These are phyloP conservation scores for Podila epicladia DNA, from an alignment of 192 early-diverging fungal species.

Conservation along the genomic window DNA sequence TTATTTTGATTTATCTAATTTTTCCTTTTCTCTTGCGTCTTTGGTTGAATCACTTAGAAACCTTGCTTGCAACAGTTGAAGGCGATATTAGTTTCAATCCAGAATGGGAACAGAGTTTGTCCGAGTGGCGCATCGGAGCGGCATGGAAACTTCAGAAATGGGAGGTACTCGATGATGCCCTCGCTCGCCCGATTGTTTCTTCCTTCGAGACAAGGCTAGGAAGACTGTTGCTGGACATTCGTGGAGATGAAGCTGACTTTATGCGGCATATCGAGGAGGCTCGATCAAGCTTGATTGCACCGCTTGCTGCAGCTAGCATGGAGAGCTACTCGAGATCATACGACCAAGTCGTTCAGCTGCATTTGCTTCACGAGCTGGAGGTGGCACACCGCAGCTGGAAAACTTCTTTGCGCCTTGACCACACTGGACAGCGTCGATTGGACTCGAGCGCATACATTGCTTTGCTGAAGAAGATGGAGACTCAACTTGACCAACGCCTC, in stretches of 20 bases:
- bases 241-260: conserved; percentile 50
- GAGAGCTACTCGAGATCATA: conserved; percentile 73
- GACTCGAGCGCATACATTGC: background rate
- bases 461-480: conserved; percentile 28
- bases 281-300: conserved; percentile 56
- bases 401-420: background rate
- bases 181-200: conserved; percentile 48
- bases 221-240: conserved; percentile 56
- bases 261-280: conserved; percentile 47
- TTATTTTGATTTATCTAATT: background rate
- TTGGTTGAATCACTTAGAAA: conserved; percentile 7
- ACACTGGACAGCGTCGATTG: background rate
- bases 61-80: conserved; percentile 12
- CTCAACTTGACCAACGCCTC: conserved; percentile 58
- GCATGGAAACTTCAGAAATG: conserved; percentile 74
- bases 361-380: conserved; percentile 76
- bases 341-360: conserved; percentile 67
- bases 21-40: background rate
- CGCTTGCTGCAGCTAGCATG: conserved; percentile 68
- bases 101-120: conserved; percentile 59
- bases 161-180: conserved; percentile 56
- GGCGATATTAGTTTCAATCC: conserved; percentile 50
- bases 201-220: conserved; percentile 70
- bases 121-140: conserved; percentile 63
- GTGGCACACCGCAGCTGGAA: conserved; percentile 26